Percentiles rank a stretch among this genome's conserved stretches.
Conservation (phyloP, 495 filamentous ascomycete species). For the Xylaria flabelliformis region DNA sequence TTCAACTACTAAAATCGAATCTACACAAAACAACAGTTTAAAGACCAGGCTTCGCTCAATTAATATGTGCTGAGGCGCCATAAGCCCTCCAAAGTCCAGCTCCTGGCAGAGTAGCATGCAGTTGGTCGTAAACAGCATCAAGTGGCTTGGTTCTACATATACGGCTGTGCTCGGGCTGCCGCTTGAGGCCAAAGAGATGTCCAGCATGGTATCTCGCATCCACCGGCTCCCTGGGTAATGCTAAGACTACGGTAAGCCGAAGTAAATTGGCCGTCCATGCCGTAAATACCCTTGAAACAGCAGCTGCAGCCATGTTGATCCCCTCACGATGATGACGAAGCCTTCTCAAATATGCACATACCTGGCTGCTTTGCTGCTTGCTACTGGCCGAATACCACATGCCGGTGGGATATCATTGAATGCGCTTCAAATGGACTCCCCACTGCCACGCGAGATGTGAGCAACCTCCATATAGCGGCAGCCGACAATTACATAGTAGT, state of each 20-base stretch:
- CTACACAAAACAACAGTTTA: not conserved
- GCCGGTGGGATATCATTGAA: constrained; percentile 6
- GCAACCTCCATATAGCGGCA: not conserved
- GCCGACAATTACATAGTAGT: constrained; percentile 1
- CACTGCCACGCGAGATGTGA: constrained; percentile 23
- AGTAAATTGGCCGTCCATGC: constrained; percentile 16
- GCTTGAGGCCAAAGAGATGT: not conserved
- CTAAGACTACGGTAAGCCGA: constrained; percentile 15
- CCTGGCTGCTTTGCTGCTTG: constrained; percentile 4
- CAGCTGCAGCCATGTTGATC: constrained; percentile 18
- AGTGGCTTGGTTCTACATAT: constrained; percentile 23
- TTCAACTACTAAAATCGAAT: not conserved
- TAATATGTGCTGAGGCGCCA: constrained; percentile 13
- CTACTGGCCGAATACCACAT: constrained; percentile 16
- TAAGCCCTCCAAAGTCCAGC: constrained; percentile 15
- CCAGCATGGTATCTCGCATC: constrained; percentile 6
- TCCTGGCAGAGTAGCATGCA: constrained; percentile 15
- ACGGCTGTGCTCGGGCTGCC: constrained; percentile 15
- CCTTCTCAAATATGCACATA: constrained; percentile 17
- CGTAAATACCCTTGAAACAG: constrained; percentile 14
- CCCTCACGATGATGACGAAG: constrained; percentile 19
- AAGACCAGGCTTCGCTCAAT: not conserved
- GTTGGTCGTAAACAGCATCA: constrained; percentile 24
- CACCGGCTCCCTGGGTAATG: constrained; percentile 2
- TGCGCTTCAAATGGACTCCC: not conserved